A percentile compares a stretch with the other conserved stretches of the same genome.
These are phyloP conservation scores for Lunularia cruciata DNA, from an alignment of 225 moss, liverwort and hornwort species.

Conservation along the genomic window DNA sequence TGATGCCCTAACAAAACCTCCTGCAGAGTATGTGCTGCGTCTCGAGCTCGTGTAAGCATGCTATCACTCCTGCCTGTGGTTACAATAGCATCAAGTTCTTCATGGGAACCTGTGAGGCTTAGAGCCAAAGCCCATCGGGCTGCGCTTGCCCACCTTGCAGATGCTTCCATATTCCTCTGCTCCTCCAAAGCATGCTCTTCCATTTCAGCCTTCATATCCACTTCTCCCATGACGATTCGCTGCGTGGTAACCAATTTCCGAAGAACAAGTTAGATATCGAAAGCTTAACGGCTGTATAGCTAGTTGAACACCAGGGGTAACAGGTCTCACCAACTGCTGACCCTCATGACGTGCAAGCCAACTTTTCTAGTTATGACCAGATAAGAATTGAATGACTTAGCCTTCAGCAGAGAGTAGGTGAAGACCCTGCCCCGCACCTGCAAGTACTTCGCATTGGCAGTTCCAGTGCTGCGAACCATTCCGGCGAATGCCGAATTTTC, in stretches of 20 bases:
- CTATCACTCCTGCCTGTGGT: constrained; percentile 36
- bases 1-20: constrained; percentile 79
- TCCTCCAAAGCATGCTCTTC: constrained; percentile 64
- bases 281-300: too few species aligned
- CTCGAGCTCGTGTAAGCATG: constrained; percentile 64
- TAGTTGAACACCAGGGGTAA: too few species aligned
- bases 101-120: constrained; percentile 70
- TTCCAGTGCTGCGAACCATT: constrained; percentile 89
- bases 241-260: constrained; percentile 1
- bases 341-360: too few species aligned
- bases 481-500: constrained; percentile 74
- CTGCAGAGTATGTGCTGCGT: constrained; percentile 74
- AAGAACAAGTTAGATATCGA: too few species aligned
- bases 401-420: not conserved
- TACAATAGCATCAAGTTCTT: constrained; percentile 64
- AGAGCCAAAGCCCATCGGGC: constrained; percentile 86
- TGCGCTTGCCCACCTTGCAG: constrained; percentile 82
- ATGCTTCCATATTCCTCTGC: constrained; percentile 63
- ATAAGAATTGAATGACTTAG: too few species aligned
- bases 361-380: too few species aligned
- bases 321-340: too few species aligned
- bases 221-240: constrained; percentile 80
- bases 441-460: constrained; percentile 85
- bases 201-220: constrained; percentile 70
- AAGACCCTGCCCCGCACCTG: constrained; percentile 30